These are phyloP conservation scores for Fusarium sp. DNA, from an alignment of 2,329 filamentous ascomycete genomes.

Conservation along the genomic window DNA sequence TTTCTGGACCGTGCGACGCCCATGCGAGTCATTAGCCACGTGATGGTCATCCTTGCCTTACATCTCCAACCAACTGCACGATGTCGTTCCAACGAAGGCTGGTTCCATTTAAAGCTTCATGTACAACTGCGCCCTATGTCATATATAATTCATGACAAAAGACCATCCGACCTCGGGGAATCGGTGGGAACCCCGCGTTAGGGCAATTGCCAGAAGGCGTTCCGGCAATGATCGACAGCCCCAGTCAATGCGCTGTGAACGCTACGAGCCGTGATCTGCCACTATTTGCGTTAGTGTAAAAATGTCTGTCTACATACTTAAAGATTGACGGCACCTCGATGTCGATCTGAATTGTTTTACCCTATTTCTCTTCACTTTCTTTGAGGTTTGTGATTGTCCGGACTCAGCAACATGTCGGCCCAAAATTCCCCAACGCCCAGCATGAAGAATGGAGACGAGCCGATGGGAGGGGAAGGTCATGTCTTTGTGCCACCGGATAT, in stretches of 20 bases:
- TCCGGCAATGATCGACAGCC: not conserved
- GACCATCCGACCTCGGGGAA: not conserved
- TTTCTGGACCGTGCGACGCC: not conserved
- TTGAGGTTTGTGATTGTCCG: rapidly evolving
- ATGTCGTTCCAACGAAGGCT: not conserved
- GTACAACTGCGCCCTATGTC: not conserved
- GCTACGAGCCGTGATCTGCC: not conserved
- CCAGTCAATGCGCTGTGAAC: not conserved
- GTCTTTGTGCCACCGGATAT: not conserved
- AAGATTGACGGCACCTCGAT: not conserved
- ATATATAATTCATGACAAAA: not conserved
- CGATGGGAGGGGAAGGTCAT: too few species aligned
- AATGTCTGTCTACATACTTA: not conserved
- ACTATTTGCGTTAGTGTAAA: not conserved
- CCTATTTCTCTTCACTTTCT: not conserved
- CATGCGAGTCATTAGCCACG: not conserved
- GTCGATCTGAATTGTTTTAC: not conserved
- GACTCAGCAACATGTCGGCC: not conserved
- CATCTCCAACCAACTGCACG: not conserved
- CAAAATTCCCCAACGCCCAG: not conserved
- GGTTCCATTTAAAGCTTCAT: not conserved
- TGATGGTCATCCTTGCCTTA: not conserved
- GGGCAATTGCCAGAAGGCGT: not conserved
- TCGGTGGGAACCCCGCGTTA: not conserved
- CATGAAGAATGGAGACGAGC: not conserved